Conservation (phyloP, 2,329 filamentous ascomycete genomes). For the Pestalotiopsis sp. region DNA sequence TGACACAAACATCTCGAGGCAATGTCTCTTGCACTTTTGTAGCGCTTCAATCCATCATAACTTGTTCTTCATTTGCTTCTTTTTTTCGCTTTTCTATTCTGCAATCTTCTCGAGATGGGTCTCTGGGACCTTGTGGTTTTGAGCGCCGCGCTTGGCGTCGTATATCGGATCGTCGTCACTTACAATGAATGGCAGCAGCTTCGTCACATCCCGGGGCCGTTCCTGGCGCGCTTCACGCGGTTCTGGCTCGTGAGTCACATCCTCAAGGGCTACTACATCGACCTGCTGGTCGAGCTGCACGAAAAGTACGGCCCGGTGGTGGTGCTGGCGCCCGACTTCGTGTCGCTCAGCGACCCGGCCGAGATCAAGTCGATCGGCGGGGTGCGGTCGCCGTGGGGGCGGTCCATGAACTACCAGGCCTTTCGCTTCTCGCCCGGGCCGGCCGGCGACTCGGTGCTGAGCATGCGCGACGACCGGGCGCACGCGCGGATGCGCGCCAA, state of each 20-base stretch:
- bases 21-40: too few relatives aligned
- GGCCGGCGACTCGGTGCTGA: constrained; percentile 2
- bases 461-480: constrained; percentile 44
- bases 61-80: not conserved
- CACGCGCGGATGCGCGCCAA: constrained; percentile 47
- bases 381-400: not conserved
- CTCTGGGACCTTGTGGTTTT: not conserved
- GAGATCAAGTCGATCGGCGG: constrained; percentile 4
- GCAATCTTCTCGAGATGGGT: not conserved
- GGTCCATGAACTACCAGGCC: not conserved
- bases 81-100: not conserved
- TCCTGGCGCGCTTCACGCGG: constrained; percentile 4
- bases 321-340: not conserved
- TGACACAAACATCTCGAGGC: not conserved
- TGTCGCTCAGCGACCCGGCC: constrained; percentile 1
- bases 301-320: constrained; percentile 17
- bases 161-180: not conserved
- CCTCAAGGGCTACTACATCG: constrained; percentile 1
- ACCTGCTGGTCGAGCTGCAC: constrained; percentile 12
- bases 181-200: constrained; percentile 4
- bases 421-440: not conserved
- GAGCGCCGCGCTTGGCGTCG: not conserved
- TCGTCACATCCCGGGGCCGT: constrained; percentile 15
- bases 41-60: not conserved
- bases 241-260: constrained; percentile 1